Evolutionary conservation across 345 rosid genomes (phyloP).

Genomic region (Nephelium lappaceum): DNA sequence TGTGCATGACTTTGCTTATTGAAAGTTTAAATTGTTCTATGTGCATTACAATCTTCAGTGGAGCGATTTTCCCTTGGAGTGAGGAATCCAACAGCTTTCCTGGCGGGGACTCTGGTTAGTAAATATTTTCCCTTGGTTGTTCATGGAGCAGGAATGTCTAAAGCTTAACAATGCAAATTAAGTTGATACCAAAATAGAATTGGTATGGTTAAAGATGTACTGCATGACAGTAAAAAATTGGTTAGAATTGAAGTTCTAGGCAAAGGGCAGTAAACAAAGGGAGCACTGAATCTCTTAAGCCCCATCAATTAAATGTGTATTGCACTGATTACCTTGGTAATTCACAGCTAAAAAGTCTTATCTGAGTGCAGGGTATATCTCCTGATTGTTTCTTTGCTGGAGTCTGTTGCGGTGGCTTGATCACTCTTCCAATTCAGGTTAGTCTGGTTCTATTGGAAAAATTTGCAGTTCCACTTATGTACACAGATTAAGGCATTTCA

Average conservation of each 20-base stretch:
- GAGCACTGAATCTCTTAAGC: too few relatives aligned
- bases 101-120: conserved; percentile 82
- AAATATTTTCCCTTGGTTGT: background rate
- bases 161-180: background rate
- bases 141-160: too few relatives aligned
- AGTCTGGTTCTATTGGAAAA: conserved; percentile 12
- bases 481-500: background rate
- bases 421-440: conserved; percentile 90
- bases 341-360: background rate
- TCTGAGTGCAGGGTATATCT: conserved; percentile 66
- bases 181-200: background rate
- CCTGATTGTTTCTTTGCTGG: conserved; percentile 89
- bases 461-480: background rate
- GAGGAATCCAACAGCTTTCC: conserved; percentile 86
- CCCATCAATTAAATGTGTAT: too few relatives aligned
- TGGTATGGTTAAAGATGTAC: background rate
- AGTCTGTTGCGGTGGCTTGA: conserved; percentile 88
- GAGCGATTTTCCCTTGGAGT: conserved; percentile 85
- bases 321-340: background rate
- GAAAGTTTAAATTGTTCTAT: background rate
- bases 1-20: conserved; percentile 3
- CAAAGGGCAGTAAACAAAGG: too few relatives aligned
- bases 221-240: too few relatives aligned
- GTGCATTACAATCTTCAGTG: conserved; percentile 51
- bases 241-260: background rate